phyloP scores from a whole-genome alignment of 495 filamentous ascomycete genomes.

The Elasticomyces elasticus region DNA sequence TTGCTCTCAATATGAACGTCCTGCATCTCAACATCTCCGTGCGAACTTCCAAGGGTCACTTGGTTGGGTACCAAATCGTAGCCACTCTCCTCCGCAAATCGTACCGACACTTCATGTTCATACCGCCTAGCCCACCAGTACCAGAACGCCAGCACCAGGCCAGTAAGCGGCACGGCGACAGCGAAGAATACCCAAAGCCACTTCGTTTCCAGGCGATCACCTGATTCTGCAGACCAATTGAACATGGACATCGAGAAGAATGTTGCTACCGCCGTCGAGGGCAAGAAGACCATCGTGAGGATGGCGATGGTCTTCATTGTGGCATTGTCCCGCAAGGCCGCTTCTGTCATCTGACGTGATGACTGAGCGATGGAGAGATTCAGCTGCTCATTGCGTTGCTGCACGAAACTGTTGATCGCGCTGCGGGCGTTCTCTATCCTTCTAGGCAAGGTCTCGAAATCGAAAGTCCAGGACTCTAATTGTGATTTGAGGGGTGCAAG shows the following conservation, averaged over 20 bases:
- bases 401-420: slow-evolving; percentile 7
- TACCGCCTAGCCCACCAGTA: background rate
- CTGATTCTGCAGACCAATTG: slow-evolving; percentile 1
- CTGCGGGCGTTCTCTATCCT: slow-evolving; percentile 1
- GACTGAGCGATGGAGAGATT: slow-evolving; percentile 15
- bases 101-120: background rate
- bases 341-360: slow-evolving; percentile 1
- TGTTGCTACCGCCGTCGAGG: slow-evolving; percentile 16
- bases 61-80: background rate
- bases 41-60: background rate
- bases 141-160: background rate
- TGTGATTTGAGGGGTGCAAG: background rate
- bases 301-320: slow-evolving; percentile 23
- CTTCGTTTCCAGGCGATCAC: background rate
- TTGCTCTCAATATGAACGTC: background rate
- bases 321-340: background rate
- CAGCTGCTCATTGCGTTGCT: slow-evolving; percentile 4
- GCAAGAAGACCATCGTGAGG: slow-evolving; percentile 21
- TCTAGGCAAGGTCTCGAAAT: slow-evolving; percentile 3
- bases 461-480: background rate
- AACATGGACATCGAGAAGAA: slow-evolving; percentile 13
- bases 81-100: background rate
- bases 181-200: slow-evolving; percentile 11
- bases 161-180: slow-evolving; percentile 5
- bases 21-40: background rate